These are phyloP conservation scores for Eucalyptus decipiens DNA, from an alignment of 345 rosid genomes.

Conservation along the genomic window DNA sequence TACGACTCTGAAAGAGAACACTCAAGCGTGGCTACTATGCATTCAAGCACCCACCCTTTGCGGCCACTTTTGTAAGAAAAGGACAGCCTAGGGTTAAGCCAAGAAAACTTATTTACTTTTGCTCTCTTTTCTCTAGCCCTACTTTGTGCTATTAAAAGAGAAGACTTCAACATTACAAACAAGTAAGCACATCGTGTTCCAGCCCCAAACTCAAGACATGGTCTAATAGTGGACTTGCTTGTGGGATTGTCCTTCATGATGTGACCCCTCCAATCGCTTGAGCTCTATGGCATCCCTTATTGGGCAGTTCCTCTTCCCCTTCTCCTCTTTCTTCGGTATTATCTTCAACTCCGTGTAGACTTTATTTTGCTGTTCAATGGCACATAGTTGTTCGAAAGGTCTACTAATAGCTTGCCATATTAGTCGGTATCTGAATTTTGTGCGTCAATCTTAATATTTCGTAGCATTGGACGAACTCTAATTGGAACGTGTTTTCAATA, in stretches of 20 bases:
- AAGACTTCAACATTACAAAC: too few relatives aligned
- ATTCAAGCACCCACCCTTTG: too few relatives aligned
- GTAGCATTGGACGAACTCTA: background rate
- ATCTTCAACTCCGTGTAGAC: background rate
- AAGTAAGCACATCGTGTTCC: background rate
- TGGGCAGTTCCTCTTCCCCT: slow-evolving; percentile 11
- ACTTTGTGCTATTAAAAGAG: too few relatives aligned
- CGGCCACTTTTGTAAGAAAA: too few relatives aligned
- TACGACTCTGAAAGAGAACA: too few relatives aligned
- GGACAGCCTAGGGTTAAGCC: too few relatives aligned
- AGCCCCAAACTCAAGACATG: background rate
- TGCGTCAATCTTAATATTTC: background rate
- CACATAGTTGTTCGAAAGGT: background rate
- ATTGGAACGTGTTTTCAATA: background rate
- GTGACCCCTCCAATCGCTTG: slow-evolving; percentile 55
- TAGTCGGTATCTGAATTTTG: background rate
- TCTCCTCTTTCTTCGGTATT: background rate
- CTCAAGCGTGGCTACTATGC: too few relatives aligned
- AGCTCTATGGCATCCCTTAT: slow-evolving; percentile 67
- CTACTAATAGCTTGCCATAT: background rate
- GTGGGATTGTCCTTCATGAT: slow-evolving; percentile 27
- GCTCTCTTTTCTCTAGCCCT: too few relatives aligned
- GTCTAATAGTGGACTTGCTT: slow-evolving; percentile 39
- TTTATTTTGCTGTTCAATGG: background rate
- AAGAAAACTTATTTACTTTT: too few relatives aligned